Conservation (phyloP, 176 grass and related monocot genomes). For the Otatea glauca region DNA sequence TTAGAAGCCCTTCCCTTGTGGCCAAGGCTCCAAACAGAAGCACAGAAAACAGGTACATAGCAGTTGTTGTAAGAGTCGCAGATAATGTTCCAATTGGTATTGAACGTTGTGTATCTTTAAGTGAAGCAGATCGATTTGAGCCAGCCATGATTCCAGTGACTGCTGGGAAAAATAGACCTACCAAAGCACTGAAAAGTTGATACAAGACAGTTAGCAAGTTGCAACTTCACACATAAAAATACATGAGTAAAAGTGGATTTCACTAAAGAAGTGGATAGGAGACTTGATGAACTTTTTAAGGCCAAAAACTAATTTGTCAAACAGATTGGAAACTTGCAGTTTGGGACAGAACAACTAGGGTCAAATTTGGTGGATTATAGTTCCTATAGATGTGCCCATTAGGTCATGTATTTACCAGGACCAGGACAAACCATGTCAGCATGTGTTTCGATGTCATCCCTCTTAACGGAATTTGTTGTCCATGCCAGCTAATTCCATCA, state of each 20-base stretch:
- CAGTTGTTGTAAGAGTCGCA: conserved; percentile 83
- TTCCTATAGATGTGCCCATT: neutral
- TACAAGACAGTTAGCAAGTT: conserved; percentile 36
- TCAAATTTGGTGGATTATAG: neutral
- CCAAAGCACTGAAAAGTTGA: conserved; percentile 82
- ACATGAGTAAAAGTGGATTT: conserved; percentile 26
- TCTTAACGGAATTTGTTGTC: neutral
- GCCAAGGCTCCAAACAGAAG: conserved; percentile 90
- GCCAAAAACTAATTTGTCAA: conserved; percentile 17
- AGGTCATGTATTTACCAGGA: neutral
- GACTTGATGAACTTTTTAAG: neutral
- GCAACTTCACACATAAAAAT: conserved; percentile 18
- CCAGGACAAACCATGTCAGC: neutral
- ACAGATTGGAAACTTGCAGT: neutral
- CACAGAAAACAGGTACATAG: conserved; percentile 86
- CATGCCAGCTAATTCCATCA: neutral
- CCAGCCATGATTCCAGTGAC: conserved; percentile 99
- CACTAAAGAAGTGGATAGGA: conserved; percentile 4
- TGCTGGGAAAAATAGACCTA: conserved; percentile 96
- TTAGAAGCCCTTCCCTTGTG: conserved; percentile 92
- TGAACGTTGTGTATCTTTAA: conserved; percentile 97
- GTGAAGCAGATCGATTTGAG: conserved; percentile 90
- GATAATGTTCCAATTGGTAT: conserved; percentile 92
- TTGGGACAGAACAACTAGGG: neutral
- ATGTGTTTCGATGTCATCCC: conserved; percentile 10